Evolutionary conservation across 2,329 filamentous ascomycete species (phyloP), one percentile per base, ranked within the genome.

Genomic region (Xylaria sp.): DNA sequence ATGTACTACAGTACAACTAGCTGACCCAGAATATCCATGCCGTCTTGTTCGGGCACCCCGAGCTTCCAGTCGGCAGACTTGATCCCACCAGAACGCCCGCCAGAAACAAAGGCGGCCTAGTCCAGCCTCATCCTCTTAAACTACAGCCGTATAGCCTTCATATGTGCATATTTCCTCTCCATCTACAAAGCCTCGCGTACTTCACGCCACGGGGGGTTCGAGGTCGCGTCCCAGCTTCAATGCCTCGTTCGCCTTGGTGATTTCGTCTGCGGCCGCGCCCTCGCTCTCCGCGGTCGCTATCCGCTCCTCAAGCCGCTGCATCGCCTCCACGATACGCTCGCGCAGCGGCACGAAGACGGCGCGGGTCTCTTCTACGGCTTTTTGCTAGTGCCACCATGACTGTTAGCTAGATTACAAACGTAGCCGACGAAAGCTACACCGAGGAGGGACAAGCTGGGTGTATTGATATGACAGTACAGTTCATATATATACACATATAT

Each of bases 361-460:
- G 77, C 91, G 91, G 9, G 96, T 98, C 81, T 99, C 92, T 71
- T 94, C 89, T n/a, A 94, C 83, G 25, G 92, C 94, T 82, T 88
- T 87, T 81, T 87, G 87, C 94, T 97, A 56, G 50, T 57, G 10
- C 68, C 45, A 13, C 22, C 13, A 11, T 15, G 9, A 1, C 10
- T 9, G 57, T 67, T 53, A 69, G 65, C 17, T 17, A 29, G 31
- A 49, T 33, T 25, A 17, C 27, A 47, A 17, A 10, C 27, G 17
- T 25, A n/a, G 5, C 27, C 20, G 11, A 25, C 9, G 15, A 4
- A 33, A 42, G 29, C 7, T 17, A 10, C 2, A n/a, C 7, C 22
- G 13, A 9, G 45, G 1, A 1, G n/a, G 29, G 47, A 27, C 5
- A 17, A 15, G 5, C 13, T 29, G 9, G 17, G 17, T 44, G 5